Evolutionary conservation across 2,329 filamentous ascomycete species (phyloP).

Genomic region (Microdochium nivale): DNA sequence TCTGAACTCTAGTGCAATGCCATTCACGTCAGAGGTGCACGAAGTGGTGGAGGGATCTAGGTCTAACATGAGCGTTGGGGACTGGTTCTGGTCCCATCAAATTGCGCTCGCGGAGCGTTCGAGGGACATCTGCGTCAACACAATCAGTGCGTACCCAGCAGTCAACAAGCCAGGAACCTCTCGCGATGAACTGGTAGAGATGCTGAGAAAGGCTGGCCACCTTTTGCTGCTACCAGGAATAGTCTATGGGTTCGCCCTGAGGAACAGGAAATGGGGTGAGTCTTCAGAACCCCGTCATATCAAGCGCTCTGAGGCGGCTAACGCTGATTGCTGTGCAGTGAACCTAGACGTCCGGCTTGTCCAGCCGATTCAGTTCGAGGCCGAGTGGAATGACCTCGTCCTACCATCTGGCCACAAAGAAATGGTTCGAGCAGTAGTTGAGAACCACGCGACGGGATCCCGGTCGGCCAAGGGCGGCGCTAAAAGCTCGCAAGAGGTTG

Average conservation of each 20-base stretch:
- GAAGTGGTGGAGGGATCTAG: not conserved
- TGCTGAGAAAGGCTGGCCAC: not conserved
- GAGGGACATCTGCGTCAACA: not conserved
- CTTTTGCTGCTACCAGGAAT: not conserved
- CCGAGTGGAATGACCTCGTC: conserved; percentile 12
- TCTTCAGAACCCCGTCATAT: not conserved
- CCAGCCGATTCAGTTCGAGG: not conserved
- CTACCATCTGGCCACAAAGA: conserved; percentile 31
- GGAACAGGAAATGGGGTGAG: not conserved
- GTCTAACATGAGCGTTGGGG: not conserved
- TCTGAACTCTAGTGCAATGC: not conserved
- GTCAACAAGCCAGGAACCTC: not conserved
- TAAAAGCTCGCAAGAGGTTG: not conserved
- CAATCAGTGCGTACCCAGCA: not conserved
- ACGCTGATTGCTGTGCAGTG: no score
- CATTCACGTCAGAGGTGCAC: not conserved
- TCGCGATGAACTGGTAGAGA: not conserved
- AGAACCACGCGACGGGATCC: not conserved
- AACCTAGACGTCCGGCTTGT: not conserved
- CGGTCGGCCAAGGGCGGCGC: not conserved
- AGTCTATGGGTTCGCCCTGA: not conserved
- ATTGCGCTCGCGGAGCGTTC: not conserved
- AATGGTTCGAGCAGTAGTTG: conserved; percentile 27
- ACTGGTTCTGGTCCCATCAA: not conserved
- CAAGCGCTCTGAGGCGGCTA: no score